These are phyloP conservation scores for Sporothrix variecibatus DNA, from an alignment of 2,329 filamentous ascomycete species.

Conservation along the genomic window DNA sequence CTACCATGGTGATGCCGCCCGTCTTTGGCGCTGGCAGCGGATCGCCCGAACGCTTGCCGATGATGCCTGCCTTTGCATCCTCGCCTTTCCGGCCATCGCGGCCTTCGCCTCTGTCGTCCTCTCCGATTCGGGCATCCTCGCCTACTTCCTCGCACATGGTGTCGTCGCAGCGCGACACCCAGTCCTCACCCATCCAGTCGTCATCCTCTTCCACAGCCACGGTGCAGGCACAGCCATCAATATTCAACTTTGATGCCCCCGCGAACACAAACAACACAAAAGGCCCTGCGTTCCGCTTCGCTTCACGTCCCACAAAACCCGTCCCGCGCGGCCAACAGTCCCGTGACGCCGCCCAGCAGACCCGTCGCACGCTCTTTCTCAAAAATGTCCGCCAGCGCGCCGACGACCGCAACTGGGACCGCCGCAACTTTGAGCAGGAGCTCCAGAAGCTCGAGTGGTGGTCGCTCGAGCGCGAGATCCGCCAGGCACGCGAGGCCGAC, in stretches of 20 bases:
- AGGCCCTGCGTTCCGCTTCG: slow-evolving; percentile 47
- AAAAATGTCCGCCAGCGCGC: slow-evolving; percentile 63
- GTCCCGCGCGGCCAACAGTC: slow-evolving; percentile 62
- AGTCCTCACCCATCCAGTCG: slow-evolving; percentile 47
- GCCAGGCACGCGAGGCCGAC: slow-evolving; percentile 44
- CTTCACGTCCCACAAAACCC: slow-evolving; percentile 57
- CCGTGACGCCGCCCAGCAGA: slow-evolving; percentile 64
- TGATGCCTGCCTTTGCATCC: slow-evolving; percentile 43
- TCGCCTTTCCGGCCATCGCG: slow-evolving; percentile 47
- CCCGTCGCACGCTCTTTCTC: slow-evolving; percentile 67
- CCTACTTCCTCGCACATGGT: slow-evolving; percentile 31
- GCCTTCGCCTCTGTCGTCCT: slow-evolving; percentile 61
- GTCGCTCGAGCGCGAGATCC: slow-evolving; percentile 42
- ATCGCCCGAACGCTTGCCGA: slow-evolving; percentile 44
- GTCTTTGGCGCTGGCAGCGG: slow-evolving; percentile 31
- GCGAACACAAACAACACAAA: neutral
- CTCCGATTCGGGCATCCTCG: slow-evolving; percentile 57
- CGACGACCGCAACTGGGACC: slow-evolving; percentile 61
- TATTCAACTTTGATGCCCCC: neutral
- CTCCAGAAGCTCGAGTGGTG: slow-evolving; percentile 46
- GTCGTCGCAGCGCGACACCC: slow-evolving; percentile 40
- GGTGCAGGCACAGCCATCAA: neutral
- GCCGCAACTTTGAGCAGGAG: slow-evolving; percentile 64
- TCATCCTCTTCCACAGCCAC: neutral
- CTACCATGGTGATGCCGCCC: slow-evolving; percentile 26